Evolutionary conservation across 768 basidiomycete genomes (phyloP).

Genomic region (Hericium erinaceus): DNA sequence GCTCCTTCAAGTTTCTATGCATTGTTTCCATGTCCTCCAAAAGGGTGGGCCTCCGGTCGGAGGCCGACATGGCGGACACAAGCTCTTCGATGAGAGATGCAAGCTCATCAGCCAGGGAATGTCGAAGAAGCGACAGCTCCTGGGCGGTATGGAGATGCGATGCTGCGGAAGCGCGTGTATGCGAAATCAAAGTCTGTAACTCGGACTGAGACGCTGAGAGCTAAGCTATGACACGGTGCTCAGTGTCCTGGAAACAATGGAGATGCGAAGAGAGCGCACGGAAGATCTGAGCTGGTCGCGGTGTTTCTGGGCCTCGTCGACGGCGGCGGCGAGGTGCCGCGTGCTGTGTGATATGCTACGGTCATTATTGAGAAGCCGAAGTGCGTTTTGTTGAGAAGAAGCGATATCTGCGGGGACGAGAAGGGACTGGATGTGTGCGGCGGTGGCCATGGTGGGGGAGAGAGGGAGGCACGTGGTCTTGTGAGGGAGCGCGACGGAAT

Average conservation of each 20-base stretch:
- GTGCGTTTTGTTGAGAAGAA: constrained; percentile 25
- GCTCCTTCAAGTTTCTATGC: constrained; percentile 67
- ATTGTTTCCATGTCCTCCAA: constrained; percentile 77
- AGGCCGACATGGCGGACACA: constrained; percentile 43
- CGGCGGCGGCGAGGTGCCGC: constrained; percentile 33
- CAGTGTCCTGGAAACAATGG: constrained; percentile 15
- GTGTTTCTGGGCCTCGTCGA: constrained; percentile 32
- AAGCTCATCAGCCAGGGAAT: constrained; percentile 72
- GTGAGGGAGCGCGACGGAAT: not conserved
- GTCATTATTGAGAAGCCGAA: constrained; percentile 33
- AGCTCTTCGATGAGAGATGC: constrained; percentile 57
- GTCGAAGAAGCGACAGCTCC: constrained; percentile 65
- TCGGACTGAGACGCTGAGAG: constrained; percentile 41
- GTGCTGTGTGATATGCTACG: constrained; percentile 33
- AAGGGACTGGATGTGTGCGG: constrained; percentile 36
- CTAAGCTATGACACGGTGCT: constrained; percentile 43
- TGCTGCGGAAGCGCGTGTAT: constrained; percentile 39
- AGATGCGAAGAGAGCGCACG: constrained; percentile 19
- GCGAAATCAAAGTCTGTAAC: constrained; percentile 36
- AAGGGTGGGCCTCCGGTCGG: constrained; percentile 47
- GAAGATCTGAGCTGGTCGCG: constrained; percentile 18
- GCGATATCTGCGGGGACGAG: constrained; percentile 37
- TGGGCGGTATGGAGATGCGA: constrained; percentile 54
- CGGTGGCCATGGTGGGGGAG: constrained; percentile 1
- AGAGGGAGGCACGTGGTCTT: not conserved